A percentile compares a stretch with the other conserved stretches of the same genome.
Conservation (phyloP, 106 monocot genomes). For the Gastrodia elata region DNA sequence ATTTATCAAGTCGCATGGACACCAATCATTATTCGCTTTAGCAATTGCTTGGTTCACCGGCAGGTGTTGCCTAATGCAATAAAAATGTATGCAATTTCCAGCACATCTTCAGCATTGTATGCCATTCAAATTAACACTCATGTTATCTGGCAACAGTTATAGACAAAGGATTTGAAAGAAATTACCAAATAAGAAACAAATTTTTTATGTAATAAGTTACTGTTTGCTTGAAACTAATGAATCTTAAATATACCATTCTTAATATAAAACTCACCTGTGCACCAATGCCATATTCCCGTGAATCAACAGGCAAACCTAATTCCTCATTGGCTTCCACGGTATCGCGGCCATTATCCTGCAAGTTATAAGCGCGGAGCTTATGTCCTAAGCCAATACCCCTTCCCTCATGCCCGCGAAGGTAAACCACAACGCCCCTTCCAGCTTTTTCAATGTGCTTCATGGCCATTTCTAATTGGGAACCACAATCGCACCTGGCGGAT, state of each 20-base stretch:
- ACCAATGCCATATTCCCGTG: slow-evolving; percentile 94
- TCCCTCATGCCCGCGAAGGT: slow-evolving; percentile 93
- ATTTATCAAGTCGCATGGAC: no score
- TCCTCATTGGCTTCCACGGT: slow-evolving; percentile 97
- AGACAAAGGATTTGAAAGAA: no score
- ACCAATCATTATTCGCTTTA: no score
- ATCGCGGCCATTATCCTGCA: slow-evolving; percentile 89
- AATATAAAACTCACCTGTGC: slow-evolving; percentile 59
- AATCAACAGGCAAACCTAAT: slow-evolving; percentile 80
- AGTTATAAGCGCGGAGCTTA: slow-evolving; percentile 90
- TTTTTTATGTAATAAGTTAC: no score
- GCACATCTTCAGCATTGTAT: not conserved
- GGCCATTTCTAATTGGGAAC: slow-evolving; percentile 67
- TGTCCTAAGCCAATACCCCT: slow-evolving; percentile 97
- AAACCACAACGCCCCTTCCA: slow-evolving; percentile 85
- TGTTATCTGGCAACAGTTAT: not conserved
- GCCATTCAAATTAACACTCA: not conserved
- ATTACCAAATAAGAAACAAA: no score
- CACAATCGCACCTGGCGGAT: slow-evolving; percentile 86
- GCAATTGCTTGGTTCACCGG: no score
- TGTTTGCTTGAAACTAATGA: not conserved
- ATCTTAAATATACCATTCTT: not conserved
- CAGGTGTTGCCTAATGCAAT: no score
- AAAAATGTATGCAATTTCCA: no score
- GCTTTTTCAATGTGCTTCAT: slow-evolving; percentile 81